Evolutionary conservation across 1,284 basidiomycete species (phyloP), one percentile per base, ranked within the genome.

Genomic region (Boletus mariae): DNA sequence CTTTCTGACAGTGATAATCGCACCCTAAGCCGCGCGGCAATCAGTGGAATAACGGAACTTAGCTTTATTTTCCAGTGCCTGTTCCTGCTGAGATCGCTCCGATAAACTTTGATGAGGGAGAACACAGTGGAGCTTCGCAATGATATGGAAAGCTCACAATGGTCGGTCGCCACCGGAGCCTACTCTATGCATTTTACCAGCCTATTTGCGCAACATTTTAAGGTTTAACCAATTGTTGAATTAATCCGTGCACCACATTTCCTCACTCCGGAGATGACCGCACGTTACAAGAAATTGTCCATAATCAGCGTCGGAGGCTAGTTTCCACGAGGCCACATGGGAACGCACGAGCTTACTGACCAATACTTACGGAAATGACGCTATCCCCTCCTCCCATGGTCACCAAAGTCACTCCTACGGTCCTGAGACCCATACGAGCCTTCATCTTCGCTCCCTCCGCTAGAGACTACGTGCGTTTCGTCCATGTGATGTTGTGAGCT

Each of bases 341-440:
- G 56, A 65, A 68, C 47, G 41, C 54, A 50, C 45, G 61, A 60
- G 49, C 52, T 26, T 47, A 47, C 57, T 59, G 50, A 52, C 52
- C 47, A 51, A 56, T 34, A 41, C 51, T 67, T 64, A 66, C 58
- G 56, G 28, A 64, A 57, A 46, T 42, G 45, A 55, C 35, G 45
- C 58, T 65, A 67, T 31, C 57, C 67, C 56, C 69, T 68, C 58
- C 68, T 69, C 52, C 61, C 65, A 57, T 71, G 66, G 54, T 68
- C 66, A 23, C 62, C 69, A 45, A 69, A 61, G 41, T 69, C 70
- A 54, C 67, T 69, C 54, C 63, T 63, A 35, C 69, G 66, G 15
- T 73, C 70, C 60, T 73, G 71, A 52, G 68, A 70, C 37, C 65
- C 69, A 52, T 69, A 70, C 4, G 69, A 71, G 38, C 53, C 69